phyloP scores from a whole-genome alignment of 2,329 filamentous ascomycete species.

The Boeremia exigua region DNA sequence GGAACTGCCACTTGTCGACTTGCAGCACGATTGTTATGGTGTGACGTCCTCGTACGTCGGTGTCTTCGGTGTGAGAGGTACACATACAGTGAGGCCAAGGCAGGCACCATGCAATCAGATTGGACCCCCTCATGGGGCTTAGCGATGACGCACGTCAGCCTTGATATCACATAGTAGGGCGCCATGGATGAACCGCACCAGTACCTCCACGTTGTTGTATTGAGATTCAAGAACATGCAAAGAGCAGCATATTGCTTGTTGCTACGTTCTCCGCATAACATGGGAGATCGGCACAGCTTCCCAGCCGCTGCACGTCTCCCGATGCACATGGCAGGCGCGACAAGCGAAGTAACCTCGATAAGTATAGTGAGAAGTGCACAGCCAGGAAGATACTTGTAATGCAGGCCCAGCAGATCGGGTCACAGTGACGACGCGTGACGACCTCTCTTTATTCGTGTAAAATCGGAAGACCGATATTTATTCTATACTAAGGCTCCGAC shows the following conservation, averaged over 20 bases:
- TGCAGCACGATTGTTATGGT: conserved; percentile 32
- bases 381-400: conserved; percentile 21
- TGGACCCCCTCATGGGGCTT: conserved; percentile 2
- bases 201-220: background rate
- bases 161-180: background rate
- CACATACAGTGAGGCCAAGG: conserved; percentile 20
- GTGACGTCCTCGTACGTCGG: conserved; percentile 25
- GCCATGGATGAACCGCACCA: background rate
- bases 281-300: conserved; percentile 27
- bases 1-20: conserved; percentile 35
- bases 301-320: conserved; percentile 31
- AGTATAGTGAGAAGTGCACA: conserved; percentile 16
- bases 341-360: conserved; percentile 23
- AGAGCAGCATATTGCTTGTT: conserved; percentile 21
- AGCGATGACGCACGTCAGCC: conserved; percentile 6
- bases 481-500: conserved; percentile 5
- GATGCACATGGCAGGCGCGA: conserved; percentile 31
- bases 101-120: conserved; percentile 16
- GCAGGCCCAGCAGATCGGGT: background rate
- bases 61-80: background rate
- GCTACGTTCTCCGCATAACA: conserved; percentile 20
- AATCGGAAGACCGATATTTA: conserved; percentile 6
- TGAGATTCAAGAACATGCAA: background rate
- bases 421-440: conserved; percentile 12
- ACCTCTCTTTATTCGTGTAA: conserved; percentile 24